Conservation (phyloP, 352 stramenopile species). For the Phytopythium chamaehyphon region DNA sequence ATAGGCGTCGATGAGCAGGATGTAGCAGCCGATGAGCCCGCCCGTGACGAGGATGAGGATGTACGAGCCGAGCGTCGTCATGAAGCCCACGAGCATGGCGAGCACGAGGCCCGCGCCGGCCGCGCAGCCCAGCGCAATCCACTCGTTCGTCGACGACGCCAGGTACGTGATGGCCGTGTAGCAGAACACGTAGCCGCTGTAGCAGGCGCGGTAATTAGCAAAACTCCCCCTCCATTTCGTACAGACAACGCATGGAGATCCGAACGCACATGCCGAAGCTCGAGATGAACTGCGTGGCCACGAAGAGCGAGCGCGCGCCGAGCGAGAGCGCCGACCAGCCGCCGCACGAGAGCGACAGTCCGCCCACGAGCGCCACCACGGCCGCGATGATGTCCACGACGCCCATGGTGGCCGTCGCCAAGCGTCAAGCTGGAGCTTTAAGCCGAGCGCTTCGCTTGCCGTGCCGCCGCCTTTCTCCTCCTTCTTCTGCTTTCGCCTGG, state of each 20-base stretch:
- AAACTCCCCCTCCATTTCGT: no score
- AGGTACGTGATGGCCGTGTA: slow-evolving; percentile 68
- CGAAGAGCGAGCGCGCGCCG: slow-evolving; percentile 78
- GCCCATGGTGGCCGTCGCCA: slow-evolving; percentile 35
- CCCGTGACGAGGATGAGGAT: slow-evolving; percentile 65
- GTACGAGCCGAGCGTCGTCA: slow-evolving; percentile 67
- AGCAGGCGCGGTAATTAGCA: no score
- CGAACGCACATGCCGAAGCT: slow-evolving; percentile 76
- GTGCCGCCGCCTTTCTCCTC: slow-evolving; percentile 17
- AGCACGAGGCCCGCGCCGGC: slow-evolving; percentile 63
- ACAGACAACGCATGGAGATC: no score
- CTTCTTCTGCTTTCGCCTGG: slow-evolving; percentile 12
- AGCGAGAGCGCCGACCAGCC: slow-evolving; percentile 85
- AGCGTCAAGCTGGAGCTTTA: no score
- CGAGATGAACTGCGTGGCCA: slow-evolving; percentile 78
- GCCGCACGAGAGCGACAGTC: slow-evolving; percentile 80
- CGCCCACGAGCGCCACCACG: slow-evolving; percentile 75
- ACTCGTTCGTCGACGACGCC: slow-evolving; percentile 59
- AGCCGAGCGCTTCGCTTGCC: no score
- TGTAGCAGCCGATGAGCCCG: slow-evolving; percentile 62
- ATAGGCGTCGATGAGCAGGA: slow-evolving; percentile 75
- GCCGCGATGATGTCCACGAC: slow-evolving; percentile 66
- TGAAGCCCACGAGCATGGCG: slow-evolving; percentile 64
- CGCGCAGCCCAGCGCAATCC: slow-evolving; percentile 59
- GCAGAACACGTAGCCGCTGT: slow-evolving; percentile 61